These are phyloP conservation scores for Cephaloascus albidus DNA, from an alignment of 805 yeast species.

Conservation along the genomic window DNA sequence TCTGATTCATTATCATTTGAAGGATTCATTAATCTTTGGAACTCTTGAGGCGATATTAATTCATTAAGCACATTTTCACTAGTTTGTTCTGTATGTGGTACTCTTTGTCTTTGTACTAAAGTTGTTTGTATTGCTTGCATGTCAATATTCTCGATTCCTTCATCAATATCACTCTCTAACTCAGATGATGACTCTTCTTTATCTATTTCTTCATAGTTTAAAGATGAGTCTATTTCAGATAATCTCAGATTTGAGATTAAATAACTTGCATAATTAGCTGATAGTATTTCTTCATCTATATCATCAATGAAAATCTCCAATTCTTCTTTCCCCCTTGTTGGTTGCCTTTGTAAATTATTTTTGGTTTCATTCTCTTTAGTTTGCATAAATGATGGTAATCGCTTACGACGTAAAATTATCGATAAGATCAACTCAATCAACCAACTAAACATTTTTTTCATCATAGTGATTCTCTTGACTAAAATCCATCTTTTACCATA, in stretches of 20 bases:
- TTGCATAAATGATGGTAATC: constrained; percentile 18
- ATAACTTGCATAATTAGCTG: constrained; percentile 12
- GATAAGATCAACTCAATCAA: constrained; percentile 3
- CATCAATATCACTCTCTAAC: constrained; percentile 3
- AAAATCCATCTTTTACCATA: constrained; percentile 9
- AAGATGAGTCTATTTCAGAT: constrained; percentile 22
- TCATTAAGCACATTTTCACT: constrained; percentile 8
- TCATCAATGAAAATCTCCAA: constrained; percentile 8
- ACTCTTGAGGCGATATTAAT: constrained; percentile 14
- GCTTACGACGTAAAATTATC: constrained; percentile 1
- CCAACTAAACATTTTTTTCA: constrained; percentile 11
- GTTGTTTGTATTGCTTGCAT: constrained; percentile 6
- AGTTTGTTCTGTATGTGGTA: constrained; percentile 3
- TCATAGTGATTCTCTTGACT: constrained; percentile 10
- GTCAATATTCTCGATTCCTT: constrained; percentile 7
- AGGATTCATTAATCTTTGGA: constrained; percentile 14
- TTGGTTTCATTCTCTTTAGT: constrained; percentile 11
- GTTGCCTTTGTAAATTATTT: constrained; percentile 7
- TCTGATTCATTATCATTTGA: constrained; percentile 3
- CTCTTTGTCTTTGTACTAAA: not conserved
- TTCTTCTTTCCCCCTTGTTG: not conserved
- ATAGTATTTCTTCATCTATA: constrained; percentile 10
- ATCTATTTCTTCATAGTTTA: constrained; percentile 17
- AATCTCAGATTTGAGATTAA: constrained; percentile 14
- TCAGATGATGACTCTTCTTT: constrained; percentile 3